Base-by-base conservation (phyloP, 2,329 filamentous ascomycete genomes). In the Alternaria sp. region DNA sequence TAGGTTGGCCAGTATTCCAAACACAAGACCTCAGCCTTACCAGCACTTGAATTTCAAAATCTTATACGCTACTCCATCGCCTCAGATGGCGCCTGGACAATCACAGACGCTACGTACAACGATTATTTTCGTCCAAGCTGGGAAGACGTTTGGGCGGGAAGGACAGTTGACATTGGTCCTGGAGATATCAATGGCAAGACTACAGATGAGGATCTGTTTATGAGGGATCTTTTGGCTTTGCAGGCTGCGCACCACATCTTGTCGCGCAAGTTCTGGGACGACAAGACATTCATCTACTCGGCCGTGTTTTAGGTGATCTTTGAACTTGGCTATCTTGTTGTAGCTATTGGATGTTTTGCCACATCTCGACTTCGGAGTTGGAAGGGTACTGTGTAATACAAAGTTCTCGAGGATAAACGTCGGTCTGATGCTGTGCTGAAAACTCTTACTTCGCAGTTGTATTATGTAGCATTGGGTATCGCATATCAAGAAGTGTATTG, bases 91-190 rank as follows among this genome's bases (percentile, higher is more conserved):
- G 44, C 47, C 14, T 62, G 59, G 54, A 51, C 22, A 3, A 24
- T 54, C 30, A 47, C 30, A 22, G 46, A 58, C 18, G 39, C 28
- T 14, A 51, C 54, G 11, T 54, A 58, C 16, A 30, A 39, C 1
- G 54, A 58, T 11, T 62, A 47, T 22, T 51, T 58, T 5, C 7
- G 14, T 7, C 14, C 22, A 3, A 39, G 36, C n/a, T 61, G 59
- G 54, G 32, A 57, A 2, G 36, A 49, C 20, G 20, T 54, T 3
- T 54, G 59, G 54, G 39, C 11, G 5, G 49, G 49, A 14, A 42
- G 6, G 3, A 34, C 36, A 11, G 11, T 8, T 16, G 39, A 24
- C 12, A 4, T 42, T 7, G n/a, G 36, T 4, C 8, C n/a, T 39
- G 8, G 36, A 9, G 36, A 11, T 41, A 12, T 12, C 9, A 41